Evolutionary conservation across 2,329 filamentous ascomycete species (phyloP), one percentile per base, ranked within the genome.

Genomic region (Colletotrichum gloeosporioides): DNA sequence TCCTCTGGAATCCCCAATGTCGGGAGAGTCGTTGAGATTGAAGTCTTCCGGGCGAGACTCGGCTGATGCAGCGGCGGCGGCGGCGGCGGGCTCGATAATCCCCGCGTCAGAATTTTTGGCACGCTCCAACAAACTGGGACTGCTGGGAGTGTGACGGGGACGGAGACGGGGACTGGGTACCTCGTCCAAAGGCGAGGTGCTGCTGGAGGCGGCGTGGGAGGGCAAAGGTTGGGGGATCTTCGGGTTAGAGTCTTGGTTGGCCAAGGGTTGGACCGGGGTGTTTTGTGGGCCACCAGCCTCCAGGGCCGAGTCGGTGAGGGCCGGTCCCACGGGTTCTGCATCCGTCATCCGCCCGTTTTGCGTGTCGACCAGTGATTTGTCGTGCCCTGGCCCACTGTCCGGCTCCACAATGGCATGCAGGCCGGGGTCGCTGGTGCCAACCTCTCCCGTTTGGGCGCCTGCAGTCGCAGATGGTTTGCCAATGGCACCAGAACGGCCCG

Each of bases 1-100:
- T 85, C 82, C 39, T 74, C 79, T 79, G 79, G 27, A 57, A 22
- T 85, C 83, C 74, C 82, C 81, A 74, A 78, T 77, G 63, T 78
- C 65, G 66, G 76, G 75, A 44, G 76, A 53, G 77, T 82, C 80
- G 62, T 81, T 79, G 64, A 77, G 78, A 79, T 77, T 79, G 66
- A 82, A 81, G 71, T 83, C 78, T 49, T 61, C 73, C 39, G 74
- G 53, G 39, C 76, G 77, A 18, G 77, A 78, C 13, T 69, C 70
- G 34, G n/a, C 44, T 53, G 44, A 22, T 22, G 44, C 39, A n/a
- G 39, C 44, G 44, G n/a, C 44, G 44, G 44, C 44, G 32, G 32
- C 32, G 44, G 44, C 63, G 70, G 32, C 53, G 71, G 57, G 27
- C 39, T 79, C 76, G 49, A 63, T 57, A 61, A 68, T 69, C 62